Evolutionary conservation across 768 basidiomycete genomes (phyloP), one percentile per base, ranked within the genome.

Genomic region (Neoboletus subvelutipes): DNA sequence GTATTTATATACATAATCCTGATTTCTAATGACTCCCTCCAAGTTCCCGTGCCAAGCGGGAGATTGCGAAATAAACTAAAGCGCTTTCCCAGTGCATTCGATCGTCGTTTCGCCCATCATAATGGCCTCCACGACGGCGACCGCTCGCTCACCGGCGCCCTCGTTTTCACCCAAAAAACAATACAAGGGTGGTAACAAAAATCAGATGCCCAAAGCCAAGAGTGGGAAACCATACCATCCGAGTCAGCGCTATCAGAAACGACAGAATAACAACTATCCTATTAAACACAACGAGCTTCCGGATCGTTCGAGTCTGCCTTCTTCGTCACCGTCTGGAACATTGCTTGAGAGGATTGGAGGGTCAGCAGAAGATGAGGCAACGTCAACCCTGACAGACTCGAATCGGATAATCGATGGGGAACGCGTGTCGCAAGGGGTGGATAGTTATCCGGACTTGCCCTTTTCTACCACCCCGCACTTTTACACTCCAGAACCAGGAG

Each of bases 311-410:
- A 67, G 61, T 55, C 55, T 56, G 18, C 54, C 54, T 50, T 45
- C 37, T 29, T 45, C 53, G 31, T 43, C 57, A 9, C 48, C 60
- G 4, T 24, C 63, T 31, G 55, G 55, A 22, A 45, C 58, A 40
- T 28, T 69, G 31, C 55, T 69, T 57, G 63, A 58, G 48, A 62
- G 67, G 54, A 65, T 69, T 22, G 65, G 63, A 29, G 52, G 49
- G 26, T 47, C 52, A 2, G 28, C 42, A 18, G 40, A 41, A 37
- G 62, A 54, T 33, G 52, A 55, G 36, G 59, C 4, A 45, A 5
- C 37, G 10, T 37, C 31, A 28, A 45, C 15, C 20, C 20, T 51
- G 55, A 33, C 43, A 28, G 41, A 49, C 39, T n/a, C 26, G 39
- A 52, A 59, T 52, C 52, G 22, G 29, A 59, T 40, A 40, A 40